A percentile compares a stretch with the other conserved stretches of the same genome.
Conservation (phyloP, 768 basidiomycete genomes). For the Gymnopilus junonius region DNA sequence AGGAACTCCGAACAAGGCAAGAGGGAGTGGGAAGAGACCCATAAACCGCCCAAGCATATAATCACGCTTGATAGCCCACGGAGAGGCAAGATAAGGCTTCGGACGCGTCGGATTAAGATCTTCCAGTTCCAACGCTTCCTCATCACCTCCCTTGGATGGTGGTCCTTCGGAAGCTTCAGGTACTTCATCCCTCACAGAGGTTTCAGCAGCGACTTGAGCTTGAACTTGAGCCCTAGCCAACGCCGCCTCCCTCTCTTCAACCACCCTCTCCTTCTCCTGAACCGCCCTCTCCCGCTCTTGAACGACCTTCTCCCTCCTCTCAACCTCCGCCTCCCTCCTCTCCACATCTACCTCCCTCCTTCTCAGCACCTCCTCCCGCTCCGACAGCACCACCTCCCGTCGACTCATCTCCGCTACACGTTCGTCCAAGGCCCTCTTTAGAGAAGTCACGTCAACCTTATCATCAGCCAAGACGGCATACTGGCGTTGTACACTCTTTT, state of each 20-base stretch:
- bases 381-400: background rate
- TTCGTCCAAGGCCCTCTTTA: background rate
- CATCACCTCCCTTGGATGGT: background rate
- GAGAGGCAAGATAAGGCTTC: background rate
- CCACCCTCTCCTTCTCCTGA: no score
- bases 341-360: conserved; percentile 6
- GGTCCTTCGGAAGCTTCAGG: no score
- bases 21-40: conserved; percentile 1
- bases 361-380: conserved; percentile 5
- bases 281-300: background rate
- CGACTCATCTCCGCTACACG: background rate
- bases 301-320: conserved; percentile 3
- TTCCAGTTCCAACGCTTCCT: conserved; percentile 4
- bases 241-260: no score
- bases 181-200: no score
- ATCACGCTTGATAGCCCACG: conserved; percentile 21
- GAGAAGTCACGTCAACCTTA: no score
- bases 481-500: no score
- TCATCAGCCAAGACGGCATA: no score
- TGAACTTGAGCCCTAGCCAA: background rate
- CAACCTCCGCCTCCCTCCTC: conserved; percentile 5
- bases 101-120: conserved; percentile 1
- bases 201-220: background rate
- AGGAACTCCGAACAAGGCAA: background rate
- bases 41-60: conserved; percentile 21